Evolutionary conservation across 2,329 filamentous ascomycete genomes (phyloP).

Genomic region (Colletotrichum tabaci): DNA sequence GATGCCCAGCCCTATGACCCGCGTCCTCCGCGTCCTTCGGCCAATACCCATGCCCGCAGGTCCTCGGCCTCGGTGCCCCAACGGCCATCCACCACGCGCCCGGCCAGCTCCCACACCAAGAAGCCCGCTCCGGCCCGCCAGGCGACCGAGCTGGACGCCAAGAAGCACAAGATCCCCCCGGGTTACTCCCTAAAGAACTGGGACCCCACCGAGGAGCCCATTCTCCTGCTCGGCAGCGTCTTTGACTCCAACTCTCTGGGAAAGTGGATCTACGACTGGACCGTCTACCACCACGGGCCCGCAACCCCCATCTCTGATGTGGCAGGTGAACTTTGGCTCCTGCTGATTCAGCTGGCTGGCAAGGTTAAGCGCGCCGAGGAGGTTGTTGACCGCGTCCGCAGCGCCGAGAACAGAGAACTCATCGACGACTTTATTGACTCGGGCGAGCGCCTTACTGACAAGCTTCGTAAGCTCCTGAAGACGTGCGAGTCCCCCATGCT

Average conservation of each 20-base stretch:
- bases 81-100: conserved; percentile 67
- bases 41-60: conserved; percentile 61
- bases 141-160: conserved; percentile 73
- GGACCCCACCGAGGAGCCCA: conserved; percentile 94
- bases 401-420: conserved; percentile 81
- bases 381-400: conserved; percentile 79
- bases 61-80: conserved; percentile 66
- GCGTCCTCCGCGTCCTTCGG: conserved; percentile 58
- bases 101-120: conserved; percentile 58
- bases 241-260: conserved; percentile 98
- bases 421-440: conserved; percentile 92
- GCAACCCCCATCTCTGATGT: conserved; percentile 89
- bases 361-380: conserved; percentile 95
- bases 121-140: conserved; percentile 55
- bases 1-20: conserved; percentile 58
- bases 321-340: conserved; percentile 94
- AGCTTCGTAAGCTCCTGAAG: conserved; percentile 89
- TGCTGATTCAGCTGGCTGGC: conserved; percentile 92
- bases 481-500: conserved; percentile 96
- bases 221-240: conserved; percentile 93
- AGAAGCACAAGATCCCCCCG: conserved; percentile 81
- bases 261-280: conserved; percentile 99
- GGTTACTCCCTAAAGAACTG: conserved; percentile 98
- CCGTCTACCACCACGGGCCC: conserved; percentile 88
- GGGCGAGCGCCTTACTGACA: conserved; percentile 88